Conservation (phyloP, 768 basidiomycete species). For the Naematelia aurantialba region DNA sequence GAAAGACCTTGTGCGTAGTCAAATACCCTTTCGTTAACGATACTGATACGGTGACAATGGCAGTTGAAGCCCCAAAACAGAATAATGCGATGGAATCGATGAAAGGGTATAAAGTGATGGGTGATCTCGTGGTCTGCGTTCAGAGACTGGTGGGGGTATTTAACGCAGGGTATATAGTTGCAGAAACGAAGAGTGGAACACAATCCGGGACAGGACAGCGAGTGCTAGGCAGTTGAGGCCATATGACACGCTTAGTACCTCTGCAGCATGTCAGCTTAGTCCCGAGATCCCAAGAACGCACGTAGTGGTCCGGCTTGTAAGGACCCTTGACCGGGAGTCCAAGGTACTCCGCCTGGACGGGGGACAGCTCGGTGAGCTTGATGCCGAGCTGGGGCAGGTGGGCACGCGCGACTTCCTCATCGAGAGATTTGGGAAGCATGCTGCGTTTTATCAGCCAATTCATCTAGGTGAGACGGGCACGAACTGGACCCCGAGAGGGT, state of each 20-base stretch:
- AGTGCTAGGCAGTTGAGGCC: conserved; percentile 38
- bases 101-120: conserved; percentile 1
- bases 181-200: not conserved
- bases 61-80: conserved; percentile 30
- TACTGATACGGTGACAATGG: conserved; percentile 6
- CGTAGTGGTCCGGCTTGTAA: conserved; percentile 69
- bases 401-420: conserved; percentile 97
- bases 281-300: conserved; percentile 7
- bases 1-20: not conserved
- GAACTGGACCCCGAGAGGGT: conserved; percentile 87
- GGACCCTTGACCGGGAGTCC: conserved; percentile 81
- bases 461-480: conserved; percentile 4
- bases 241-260: conserved; percentile 29
- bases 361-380: conserved; percentile 67
- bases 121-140: not conserved
- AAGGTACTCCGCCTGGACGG: conserved; percentile 80
- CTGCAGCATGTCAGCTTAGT: not conserved
- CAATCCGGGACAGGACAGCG: conserved; percentile 1
- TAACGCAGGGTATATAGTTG: not conserved
- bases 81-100: not conserved
- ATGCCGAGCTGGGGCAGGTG: conserved; percentile 88
- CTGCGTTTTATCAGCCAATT: conserved; percentile 16
- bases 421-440: conserved; percentile 96
- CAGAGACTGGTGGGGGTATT: conserved; percentile 7
- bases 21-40: not conserved